Base-by-base conservation (phyloP, 768 basidiomycete species). In the Trametes sanguinea region DNA sequence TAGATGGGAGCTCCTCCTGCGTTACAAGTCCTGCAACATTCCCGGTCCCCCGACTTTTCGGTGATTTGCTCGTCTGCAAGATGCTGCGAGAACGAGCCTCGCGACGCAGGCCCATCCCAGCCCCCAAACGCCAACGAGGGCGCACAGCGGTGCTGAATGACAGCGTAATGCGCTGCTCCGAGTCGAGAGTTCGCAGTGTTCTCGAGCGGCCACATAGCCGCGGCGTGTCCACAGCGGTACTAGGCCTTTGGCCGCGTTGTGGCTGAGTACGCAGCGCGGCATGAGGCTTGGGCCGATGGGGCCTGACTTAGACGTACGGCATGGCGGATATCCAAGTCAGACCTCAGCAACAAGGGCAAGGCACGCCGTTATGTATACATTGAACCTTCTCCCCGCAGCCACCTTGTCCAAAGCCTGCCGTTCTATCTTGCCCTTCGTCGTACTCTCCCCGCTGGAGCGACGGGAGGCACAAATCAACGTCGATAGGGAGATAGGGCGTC, bases 371-470 rank as follows among this genome's bases (percentile, higher is more conserved):
- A 33, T n/a, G 57, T 39, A 14, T 48, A 51, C 57, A 59, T 51
- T 51, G 57, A 59, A 59, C 57, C 57, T 59, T 59, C 57, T 45
- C 30, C 48, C 7, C 10, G 47, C 22, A 22, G 57, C 57, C 48
- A 43, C 57, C 37, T 14, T 33, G 27, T 16, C 22, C 37, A 40
- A 14, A 44, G 9, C 13, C 46, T 48, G 46, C 39, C 56, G 56
- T 48, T 17, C 10, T 35, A 53, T 39, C 35, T 6, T 11, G 51
- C 53, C 42, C 40, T 44, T 27, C 16, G 11, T 14, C 40, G 5
- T 43, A 43, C 42, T 14, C 42, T 54, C 54, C 22, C 45, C 32
- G 35, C 45, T 27, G 45, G 17, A 56, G 11, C 54, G 45, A 42
- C 37, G 54, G 35, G 11, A 37, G 35, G 35, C 35, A 37, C 35